These are phyloP conservation scores for Diaporthe sp. DNA, from an alignment of 2,329 filamentous ascomycete species.

Conservation along the genomic window DNA sequence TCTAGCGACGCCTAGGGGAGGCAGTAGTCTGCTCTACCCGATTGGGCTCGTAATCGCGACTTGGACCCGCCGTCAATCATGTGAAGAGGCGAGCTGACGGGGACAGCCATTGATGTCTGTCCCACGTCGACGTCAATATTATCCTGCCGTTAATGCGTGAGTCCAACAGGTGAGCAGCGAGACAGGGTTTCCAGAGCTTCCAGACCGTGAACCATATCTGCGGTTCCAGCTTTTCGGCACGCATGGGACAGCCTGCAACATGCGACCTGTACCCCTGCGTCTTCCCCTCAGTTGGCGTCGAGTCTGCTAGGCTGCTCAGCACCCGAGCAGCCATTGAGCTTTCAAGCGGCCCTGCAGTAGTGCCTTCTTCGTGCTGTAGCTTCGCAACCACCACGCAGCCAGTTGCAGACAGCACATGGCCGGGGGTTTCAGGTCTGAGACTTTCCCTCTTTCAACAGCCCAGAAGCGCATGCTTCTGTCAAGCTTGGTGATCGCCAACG, in stretches of 20 bases:
- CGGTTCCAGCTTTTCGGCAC: constrained; percentile 32
- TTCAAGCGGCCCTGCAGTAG: constrained; percentile 33
- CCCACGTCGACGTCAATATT: neutral
- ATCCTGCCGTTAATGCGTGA: constrained; percentile 14
- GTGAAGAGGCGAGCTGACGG: neutral
- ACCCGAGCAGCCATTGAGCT: constrained; percentile 26
- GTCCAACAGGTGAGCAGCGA: constrained; percentile 13
- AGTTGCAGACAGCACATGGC: constrained; percentile 24
- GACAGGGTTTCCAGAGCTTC: constrained; percentile 4
- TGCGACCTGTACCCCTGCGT: constrained; percentile 28
- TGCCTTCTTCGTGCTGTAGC: constrained; percentile 24
- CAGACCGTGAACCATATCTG: constrained; percentile 25
- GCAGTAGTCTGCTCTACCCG: neutral
- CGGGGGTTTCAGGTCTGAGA: constrained; percentile 29
- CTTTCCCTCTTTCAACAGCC: constrained; percentile 14
- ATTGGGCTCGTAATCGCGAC: neutral
- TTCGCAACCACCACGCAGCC: constrained; percentile 27
- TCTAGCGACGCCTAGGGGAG: neutral
- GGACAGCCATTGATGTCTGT: neutral
- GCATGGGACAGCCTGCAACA: constrained; percentile 27
- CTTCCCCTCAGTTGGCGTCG: constrained; percentile 17
- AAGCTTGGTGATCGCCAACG: constrained; percentile 1
- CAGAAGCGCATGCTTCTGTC: constrained; percentile 7
- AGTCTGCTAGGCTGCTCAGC: constrained; percentile 4
- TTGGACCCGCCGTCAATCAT: neutral